Percentiles rank a stretch among this genome's conserved stretches.
These are phyloP conservation scores for Stemphylium beticola DNA, from an alignment of 2,329 filamentous ascomycete genomes.

Conservation along the genomic window DNA sequence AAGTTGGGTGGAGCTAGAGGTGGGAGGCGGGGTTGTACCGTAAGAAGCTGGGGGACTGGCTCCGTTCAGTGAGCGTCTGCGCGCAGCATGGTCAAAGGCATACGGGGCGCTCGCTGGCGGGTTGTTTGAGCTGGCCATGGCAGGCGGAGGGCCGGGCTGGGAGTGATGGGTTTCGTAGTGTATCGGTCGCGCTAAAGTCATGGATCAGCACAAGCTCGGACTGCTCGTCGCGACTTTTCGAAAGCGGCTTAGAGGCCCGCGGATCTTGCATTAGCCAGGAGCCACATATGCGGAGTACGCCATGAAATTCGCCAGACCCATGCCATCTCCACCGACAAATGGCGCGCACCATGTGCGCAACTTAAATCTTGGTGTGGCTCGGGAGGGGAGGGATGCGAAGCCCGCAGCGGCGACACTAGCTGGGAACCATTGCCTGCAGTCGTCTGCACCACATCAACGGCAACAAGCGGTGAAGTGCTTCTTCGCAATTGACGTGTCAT, in stretches of 20 bases:
- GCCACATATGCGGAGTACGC: slow-evolving; percentile 36
- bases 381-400: slow-evolving; percentile 5
- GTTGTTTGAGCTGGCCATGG: slow-evolving; percentile 42
- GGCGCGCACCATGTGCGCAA: slow-evolving; percentile 14
- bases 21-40: slow-evolving; percentile 35
- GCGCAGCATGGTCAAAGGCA: slow-evolving; percentile 51
- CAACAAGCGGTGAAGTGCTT: slow-evolving; percentile 13
- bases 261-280: slow-evolving; percentile 35
- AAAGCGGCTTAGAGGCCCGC: slow-evolving; percentile 17
- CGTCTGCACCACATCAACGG: slow-evolving; percentile 1
- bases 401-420: slow-evolving; percentile 5
- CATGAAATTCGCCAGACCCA: slow-evolving; percentile 25
- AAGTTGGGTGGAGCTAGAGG: slow-evolving; percentile 16
- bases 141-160: slow-evolving; percentile 41
- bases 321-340: slow-evolving; percentile 15
- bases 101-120: slow-evolving; percentile 47
- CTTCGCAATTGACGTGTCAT: slow-evolving; percentile 25
- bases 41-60: slow-evolving; percentile 43
- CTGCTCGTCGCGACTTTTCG: slow-evolving; percentile 20
- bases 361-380: slow-evolving; percentile 6
- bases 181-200: slow-evolving; percentile 36
- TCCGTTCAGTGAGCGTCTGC: slow-evolving; percentile 53
- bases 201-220: slow-evolving; percentile 23
- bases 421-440: slow-evolving; percentile 6
- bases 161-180: slow-evolving; percentile 36